phyloP scores from a whole-genome alignment of 2,329 filamentous ascomycete genomes.

The Escovopsis sp. region DNA sequence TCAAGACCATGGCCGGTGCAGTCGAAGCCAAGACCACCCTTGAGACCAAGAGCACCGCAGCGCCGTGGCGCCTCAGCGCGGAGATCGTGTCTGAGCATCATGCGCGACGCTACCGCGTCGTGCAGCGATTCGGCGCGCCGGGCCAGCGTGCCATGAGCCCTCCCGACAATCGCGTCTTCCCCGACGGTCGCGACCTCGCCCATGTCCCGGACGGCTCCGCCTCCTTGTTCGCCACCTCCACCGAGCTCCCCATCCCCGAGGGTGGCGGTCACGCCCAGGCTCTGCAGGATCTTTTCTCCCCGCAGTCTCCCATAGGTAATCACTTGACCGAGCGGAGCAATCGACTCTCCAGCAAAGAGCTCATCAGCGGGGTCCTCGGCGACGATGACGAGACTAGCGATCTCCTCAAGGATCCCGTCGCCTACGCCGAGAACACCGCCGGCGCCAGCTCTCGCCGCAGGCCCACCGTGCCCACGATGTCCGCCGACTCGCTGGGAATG shows the following conservation, averaged over 20 bases:
- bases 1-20: constrained; percentile 37
- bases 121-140: constrained; percentile 14
- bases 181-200: constrained; percentile 35
- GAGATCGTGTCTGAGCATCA: constrained; percentile 31
- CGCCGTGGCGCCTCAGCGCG: constrained; percentile 37
- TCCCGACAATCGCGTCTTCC: constrained; percentile 22
- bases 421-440: constrained; percentile 48
- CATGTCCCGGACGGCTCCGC: constrained; percentile 51
- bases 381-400: constrained; percentile 56
- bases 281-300: constrained; percentile 52
- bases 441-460: constrained; percentile 35
- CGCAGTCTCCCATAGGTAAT: constrained; percentile 58
- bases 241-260: constrained; percentile 45
- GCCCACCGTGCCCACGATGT: constrained; percentile 56
- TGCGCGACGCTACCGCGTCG: constrained; percentile 14
- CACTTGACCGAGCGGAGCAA: constrained; percentile 42
- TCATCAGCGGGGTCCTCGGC: constrained; percentile 52
- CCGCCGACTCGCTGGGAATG: constrained; percentile 48
- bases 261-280: constrained; percentile 22
- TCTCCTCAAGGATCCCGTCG: constrained; percentile 56
- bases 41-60: constrained; percentile 31
- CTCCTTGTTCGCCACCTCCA: constrained; percentile 40
- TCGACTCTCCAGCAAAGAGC: constrained; percentile 49
- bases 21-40: constrained; percentile 41
- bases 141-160: constrained; percentile 9